Base-by-base conservation (phyloP, 1,284 basidiomycete species). In the Ceratobasidium sp. region DNA sequence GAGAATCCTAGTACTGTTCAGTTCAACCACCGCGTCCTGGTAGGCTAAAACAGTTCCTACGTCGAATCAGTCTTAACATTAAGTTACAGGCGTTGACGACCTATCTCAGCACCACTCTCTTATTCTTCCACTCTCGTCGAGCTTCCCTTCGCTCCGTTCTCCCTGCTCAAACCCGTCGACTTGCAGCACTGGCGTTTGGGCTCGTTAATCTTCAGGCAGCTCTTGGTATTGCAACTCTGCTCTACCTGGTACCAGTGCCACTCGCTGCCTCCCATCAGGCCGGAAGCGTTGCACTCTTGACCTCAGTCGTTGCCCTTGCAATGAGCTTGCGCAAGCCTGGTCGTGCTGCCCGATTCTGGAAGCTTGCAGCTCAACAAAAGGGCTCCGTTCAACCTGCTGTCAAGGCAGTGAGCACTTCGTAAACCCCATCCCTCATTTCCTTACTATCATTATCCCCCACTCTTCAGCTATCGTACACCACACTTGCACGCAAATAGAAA, bases 1-100 rank as follows among this genome's bases (percentile, higher is more conserved):
- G 97, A 99, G 85, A 99, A 99, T 83, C 98, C 98, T 3, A 97
- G 94, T 10, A 98, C 98, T 0, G 97, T 97, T 10, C 98, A 99
- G 84, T 97, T 99, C 81, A 90, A 99, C 82, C 98, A 99, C 84
- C 92, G 98, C 49, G 87, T 96, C 60, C 88, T 99, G 63, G 96
- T 94, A 80, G 83, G 92, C 83, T 39, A 20, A 42, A 20, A 17
- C 20, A 6, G 28, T 28, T 49, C 13, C 20, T 28, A n/a, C 65
- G 31, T 37, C 31, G 23, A 8, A 28, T 71, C 35, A 77, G 26
- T 31, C 76, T 65, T 4, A 58, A 78, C 7, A 71, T 78, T 54
- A 53, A 53, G 31, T 68, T 79, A 31, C 76, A 96, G 93, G 94
- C 95, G 17, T 91, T 90, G 60, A 91, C 94, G 0, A 97, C 96